These are phyloP conservation scores for Logfia minima DNA, from an alignment of 129 eudicot genomes.

Conservation along the genomic window DNA sequence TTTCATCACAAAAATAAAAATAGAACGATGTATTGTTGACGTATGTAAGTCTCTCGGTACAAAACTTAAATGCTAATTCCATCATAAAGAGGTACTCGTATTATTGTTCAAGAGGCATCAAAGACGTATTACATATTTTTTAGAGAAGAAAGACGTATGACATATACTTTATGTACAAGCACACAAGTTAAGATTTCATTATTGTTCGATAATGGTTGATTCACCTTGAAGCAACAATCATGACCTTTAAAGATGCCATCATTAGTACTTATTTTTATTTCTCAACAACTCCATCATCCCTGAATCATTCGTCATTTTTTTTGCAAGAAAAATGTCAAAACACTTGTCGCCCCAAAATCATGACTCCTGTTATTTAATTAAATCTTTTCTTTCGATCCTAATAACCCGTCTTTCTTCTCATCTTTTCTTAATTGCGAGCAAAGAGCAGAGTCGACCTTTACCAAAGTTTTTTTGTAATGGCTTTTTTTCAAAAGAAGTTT, in stretches of 20 bases:
- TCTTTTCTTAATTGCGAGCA: not conserved
- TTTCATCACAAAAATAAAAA: too few species aligned
- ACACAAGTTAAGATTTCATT: slow-evolving; percentile 18
- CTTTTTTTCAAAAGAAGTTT: too few species aligned
- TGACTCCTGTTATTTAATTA: not conserved
- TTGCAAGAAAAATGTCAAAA: not conserved
- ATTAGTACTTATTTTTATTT: not conserved
- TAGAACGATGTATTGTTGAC: not conserved
- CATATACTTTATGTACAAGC: not conserved
- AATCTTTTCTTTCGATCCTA: not conserved
- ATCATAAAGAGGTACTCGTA: not conserved
- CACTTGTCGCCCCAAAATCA: not conserved
- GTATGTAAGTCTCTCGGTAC: not conserved
- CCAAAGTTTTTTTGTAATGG: too few species aligned
- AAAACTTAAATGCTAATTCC: slow-evolving; percentile 1
- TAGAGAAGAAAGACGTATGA: not conserved
- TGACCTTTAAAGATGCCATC: slow-evolving; percentile 35
- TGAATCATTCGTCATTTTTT: slow-evolving; percentile 22
- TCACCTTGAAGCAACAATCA: slow-evolving; percentile 26
- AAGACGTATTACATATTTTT: not conserved
- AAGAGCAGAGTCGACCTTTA: too few species aligned
- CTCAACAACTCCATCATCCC: slow-evolving; percentile 15
- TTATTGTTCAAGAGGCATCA: not conserved
- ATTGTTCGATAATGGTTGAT: slow-evolving; percentile 23
- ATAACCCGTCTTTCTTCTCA: not conserved